Conservation (phyloP, 2,329 filamentous ascomycete species). For the Blastomyces parvus region DNA sequence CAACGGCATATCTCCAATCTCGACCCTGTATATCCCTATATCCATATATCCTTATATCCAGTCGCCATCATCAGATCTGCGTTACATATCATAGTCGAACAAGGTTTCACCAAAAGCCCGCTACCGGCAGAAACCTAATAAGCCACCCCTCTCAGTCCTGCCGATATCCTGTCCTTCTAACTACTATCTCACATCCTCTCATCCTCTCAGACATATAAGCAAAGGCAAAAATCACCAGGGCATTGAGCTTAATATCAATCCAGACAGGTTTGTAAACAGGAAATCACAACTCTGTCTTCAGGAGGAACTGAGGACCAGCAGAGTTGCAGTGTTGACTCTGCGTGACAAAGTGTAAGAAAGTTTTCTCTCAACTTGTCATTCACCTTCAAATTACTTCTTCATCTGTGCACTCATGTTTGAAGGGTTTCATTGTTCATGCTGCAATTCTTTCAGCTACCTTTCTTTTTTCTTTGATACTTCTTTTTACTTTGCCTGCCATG, state of each 20-base stretch:
- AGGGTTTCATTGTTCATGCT: background rate
- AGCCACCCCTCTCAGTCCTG: background rate
- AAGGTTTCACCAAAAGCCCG: background rate
- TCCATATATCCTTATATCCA: background rate
- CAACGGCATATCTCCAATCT: background rate
- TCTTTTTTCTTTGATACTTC: background rate
- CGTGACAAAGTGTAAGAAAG: conserved; percentile 3
- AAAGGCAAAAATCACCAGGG: background rate
- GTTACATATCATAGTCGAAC: background rate
- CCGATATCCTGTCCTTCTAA: background rate
- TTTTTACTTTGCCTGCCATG: background rate
- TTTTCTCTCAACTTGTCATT: background rate
- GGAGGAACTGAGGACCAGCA: background rate
- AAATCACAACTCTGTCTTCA: background rate
- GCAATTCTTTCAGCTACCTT: background rate
- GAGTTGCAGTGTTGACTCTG: background rate
- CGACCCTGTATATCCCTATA: background rate
- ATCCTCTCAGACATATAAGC: background rate
- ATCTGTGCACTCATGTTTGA: background rate
- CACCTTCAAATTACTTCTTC: background rate
- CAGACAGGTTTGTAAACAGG: background rate
- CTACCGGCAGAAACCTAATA: background rate
- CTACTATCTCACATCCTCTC: background rate
- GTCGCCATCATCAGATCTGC: background rate
- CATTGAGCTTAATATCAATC: background rate